These are phyloP conservation scores for Monilinia polystroma DNA, from an alignment of 2,329 filamentous ascomycete species.

Conservation along the genomic window DNA sequence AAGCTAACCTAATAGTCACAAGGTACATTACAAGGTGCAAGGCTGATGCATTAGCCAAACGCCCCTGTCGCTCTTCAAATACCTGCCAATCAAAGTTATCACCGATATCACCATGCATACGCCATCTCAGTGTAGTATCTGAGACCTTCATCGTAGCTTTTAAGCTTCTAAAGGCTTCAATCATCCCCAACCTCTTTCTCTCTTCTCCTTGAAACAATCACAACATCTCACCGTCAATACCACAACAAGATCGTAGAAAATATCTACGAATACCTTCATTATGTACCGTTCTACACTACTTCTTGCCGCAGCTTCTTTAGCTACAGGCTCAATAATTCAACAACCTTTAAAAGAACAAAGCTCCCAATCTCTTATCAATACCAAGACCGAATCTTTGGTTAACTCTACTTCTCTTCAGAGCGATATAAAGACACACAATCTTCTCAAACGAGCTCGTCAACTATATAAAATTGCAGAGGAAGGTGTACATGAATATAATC, in stretches of 20 bases:
- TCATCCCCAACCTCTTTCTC: slow-evolving; percentile 15
- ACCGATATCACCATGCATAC: slow-evolving; percentile 13
- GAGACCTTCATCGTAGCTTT: neutral
- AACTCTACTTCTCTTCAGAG: slow-evolving; percentile 56
- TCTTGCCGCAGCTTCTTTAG: slow-evolving; percentile 24
- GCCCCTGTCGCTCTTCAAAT: neutral
- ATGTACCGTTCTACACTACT: slow-evolving; percentile 20
- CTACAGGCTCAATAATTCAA: slow-evolving; percentile 28
- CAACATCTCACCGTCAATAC: neutral
- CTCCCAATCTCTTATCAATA: slow-evolving; percentile 32
- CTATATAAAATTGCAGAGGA: slow-evolving; percentile 63
- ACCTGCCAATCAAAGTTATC: neutral
- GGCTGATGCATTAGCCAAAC: neutral
- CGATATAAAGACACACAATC: slow-evolving; percentile 54
- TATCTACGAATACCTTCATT: slow-evolving; percentile 4
- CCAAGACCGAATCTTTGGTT: slow-evolving; percentile 39
- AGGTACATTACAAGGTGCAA: neutral
- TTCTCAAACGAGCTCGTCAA: slow-evolving; percentile 58
- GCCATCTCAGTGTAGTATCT: neutral
- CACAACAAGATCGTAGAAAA: neutral
- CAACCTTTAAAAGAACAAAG: slow-evolving; percentile 27
- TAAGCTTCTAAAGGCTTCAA: slow-evolving; percentile 4
- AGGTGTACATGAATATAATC: slow-evolving; percentile 59
- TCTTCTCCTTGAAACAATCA: neutral
- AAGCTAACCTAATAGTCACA: too few species aligned